Base-by-base conservation (phyloP, 2,329 filamentous ascomycete genomes). In the Periconia sp. region DNA sequence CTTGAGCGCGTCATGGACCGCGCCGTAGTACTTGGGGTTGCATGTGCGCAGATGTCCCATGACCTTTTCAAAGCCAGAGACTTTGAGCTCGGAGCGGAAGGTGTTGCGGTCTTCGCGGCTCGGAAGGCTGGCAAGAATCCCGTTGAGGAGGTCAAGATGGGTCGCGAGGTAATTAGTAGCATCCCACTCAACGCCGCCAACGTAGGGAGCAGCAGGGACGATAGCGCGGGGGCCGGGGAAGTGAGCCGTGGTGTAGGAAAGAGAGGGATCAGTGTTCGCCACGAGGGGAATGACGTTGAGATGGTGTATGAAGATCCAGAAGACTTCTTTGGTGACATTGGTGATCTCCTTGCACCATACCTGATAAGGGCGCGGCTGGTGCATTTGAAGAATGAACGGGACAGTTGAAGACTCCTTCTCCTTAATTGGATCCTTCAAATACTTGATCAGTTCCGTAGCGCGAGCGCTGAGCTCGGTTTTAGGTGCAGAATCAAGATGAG, bases 301-400 rank as follows among this genome's bases (percentile, higher is more conserved):
- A 63, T 96, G 90, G 74, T 97, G 93, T 50, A 97, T 81, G 77
- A 97, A 99, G 70, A 97, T 97, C 93, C 93, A 99, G 72, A 99
- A 99, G 27, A 97, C 93, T 73, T 99, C 93, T 74, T 97, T 97
- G 41, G 92, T 96, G 45, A 97, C 93, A 64, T 90, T 92, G 55
- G 88, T 87, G 17, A 93, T 86, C 75, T 99, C 94, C 73, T 92
- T 94, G 76, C 88, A 91, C 93, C 93, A 99, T 2, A 96, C 84
- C 33, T 91, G 89, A 73, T 97, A 99, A 0, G 93, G 93, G 0
- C 93, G 85, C 47, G 91, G 85, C 35, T 88, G 86, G 63, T 90
- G 88, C 86, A 97, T 97, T 56, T 92, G 90, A 19, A 93, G 78
- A 45, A 97, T 92, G 70, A 97, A 97, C 2, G 86, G 86, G 8